Conservation (phyloP, 805 yeast species). For the Yarrowia hollandica region DNA sequence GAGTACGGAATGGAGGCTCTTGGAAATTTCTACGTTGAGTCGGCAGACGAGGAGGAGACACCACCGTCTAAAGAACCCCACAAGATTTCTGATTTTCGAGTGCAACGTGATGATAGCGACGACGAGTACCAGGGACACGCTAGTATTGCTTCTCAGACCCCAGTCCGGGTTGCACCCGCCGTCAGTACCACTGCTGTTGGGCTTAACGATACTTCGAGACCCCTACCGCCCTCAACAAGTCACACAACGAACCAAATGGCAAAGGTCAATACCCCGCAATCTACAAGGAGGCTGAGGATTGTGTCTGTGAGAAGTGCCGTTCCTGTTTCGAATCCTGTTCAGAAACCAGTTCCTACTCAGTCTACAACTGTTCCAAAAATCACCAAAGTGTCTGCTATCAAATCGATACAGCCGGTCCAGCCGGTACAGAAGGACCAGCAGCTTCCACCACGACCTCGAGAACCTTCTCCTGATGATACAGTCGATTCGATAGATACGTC, state of each 20-base stretch:
- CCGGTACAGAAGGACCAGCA: background rate
- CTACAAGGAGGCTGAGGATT: background rate
- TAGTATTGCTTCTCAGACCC: background rate
- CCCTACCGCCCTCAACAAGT: no score
- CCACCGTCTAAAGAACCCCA: background rate
- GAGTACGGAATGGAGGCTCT: background rate
- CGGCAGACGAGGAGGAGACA: background rate
- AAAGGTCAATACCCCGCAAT: no score
- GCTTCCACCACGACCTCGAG: background rate
- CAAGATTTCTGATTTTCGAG: background rate
- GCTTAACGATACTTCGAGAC: background rate
- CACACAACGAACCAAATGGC: background rate
- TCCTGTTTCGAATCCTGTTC: background rate
- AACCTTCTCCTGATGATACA: background rate
- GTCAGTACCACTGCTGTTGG: background rate
- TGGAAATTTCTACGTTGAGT: background rate
- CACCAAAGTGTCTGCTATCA: background rate
- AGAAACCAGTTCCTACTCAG: background rate
- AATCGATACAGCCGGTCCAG: background rate
- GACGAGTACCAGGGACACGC: background rate
- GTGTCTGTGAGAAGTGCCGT: background rate
- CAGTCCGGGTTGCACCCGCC: background rate
- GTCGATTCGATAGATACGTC: background rate
- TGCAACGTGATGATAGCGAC: constrained; percentile 10
- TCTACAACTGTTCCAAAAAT: background rate